Evolutionary conservation across 139 green algal species (phyloP).

Genomic region (Chlorella sp.): DNA sequence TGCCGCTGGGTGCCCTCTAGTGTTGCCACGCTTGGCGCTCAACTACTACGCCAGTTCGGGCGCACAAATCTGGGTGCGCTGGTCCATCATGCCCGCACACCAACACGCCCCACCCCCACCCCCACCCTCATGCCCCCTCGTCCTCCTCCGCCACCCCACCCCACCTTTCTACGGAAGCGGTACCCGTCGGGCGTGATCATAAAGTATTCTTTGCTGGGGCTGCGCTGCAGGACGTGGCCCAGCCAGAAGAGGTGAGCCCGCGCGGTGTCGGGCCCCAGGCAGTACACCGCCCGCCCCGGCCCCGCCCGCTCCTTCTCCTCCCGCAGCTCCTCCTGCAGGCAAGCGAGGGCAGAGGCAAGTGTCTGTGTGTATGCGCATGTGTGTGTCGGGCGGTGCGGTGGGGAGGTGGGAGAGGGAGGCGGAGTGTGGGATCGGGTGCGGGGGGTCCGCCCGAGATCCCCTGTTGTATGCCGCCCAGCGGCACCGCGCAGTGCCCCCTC

Average conservation of each 20-base stretch:
- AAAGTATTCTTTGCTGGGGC: conserved; percentile 61
- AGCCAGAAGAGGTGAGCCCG: conserved; percentile 51
- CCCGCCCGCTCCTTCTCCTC: conserved; percentile 29
- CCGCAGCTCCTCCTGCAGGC: conserved; percentile 28
- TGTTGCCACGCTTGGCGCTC: not conserved
- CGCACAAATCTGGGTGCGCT: no score
- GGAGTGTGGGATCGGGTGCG: no score
- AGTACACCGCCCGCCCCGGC: conserved; percentile 38
- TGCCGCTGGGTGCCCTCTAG: not conserved
- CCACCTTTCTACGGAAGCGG: conserved; percentile 45
- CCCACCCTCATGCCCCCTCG: not conserved
- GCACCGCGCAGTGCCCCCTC: no score
- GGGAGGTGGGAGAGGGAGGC: not conserved
- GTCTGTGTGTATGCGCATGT: not conserved
- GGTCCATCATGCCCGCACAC: not conserved
- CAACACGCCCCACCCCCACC: not conserved
- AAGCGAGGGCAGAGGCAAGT: not conserved
- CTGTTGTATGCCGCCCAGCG: not conserved
- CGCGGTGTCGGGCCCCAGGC: conserved; percentile 40
- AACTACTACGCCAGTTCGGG: not conserved
- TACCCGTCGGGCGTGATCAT: conserved; percentile 50
- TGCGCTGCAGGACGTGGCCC: conserved; percentile 35
- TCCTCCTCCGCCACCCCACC: not conserved
- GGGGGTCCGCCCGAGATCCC: no score
- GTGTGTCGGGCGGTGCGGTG: not conserved